Percentiles rank a stretch among this genome's conserved stretches.
phyloP scores from a whole-genome alignment of 257 asterid species.

The Solanum ossicruentum region DNA sequence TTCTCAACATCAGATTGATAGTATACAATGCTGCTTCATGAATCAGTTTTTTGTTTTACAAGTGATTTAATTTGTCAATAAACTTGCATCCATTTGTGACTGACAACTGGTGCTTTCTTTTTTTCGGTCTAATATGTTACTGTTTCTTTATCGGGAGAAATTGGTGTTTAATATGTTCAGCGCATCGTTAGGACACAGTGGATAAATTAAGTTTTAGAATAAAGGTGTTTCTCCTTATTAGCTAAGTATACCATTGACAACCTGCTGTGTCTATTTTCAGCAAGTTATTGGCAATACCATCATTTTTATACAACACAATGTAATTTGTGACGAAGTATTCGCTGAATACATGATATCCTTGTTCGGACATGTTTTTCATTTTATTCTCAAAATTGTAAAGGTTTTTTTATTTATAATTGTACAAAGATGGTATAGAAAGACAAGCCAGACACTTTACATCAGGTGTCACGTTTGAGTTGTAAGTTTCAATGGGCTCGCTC shows the following conservation, averaged over 20 bases:
- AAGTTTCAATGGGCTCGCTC: not conserved
- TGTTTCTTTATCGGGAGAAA: not conserved
- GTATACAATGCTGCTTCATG: not conserved
- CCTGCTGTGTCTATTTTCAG: not conserved
- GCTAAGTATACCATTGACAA: not conserved
- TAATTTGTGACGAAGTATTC: not conserved
- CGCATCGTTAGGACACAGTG: not conserved
- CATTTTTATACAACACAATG: not conserved
- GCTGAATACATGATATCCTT: not conserved
- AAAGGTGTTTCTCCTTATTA: not conserved
- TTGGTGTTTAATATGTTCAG: not conserved
- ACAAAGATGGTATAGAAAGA: not conserved
- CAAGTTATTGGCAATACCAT: not conserved
- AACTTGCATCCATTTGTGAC: not conserved
- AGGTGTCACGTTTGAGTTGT: not conserved
- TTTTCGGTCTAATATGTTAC: not conserved
- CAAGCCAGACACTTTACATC: not conserved
- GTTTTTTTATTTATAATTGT: not conserved
- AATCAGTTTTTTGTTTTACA: not conserved
- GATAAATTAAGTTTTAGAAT: not conserved
- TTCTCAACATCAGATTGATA: not conserved
- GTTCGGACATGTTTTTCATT: not conserved
- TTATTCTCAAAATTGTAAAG: not conserved
- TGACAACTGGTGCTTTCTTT: not conserved
- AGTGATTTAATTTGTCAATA: not conserved